Percentiles rank a stretch among this genome's conserved stretches.
Evolutionary conservation across 2,329 filamentous ascomycete species (phyloP).

Genomic region (Aschersonia sp.): DNA sequence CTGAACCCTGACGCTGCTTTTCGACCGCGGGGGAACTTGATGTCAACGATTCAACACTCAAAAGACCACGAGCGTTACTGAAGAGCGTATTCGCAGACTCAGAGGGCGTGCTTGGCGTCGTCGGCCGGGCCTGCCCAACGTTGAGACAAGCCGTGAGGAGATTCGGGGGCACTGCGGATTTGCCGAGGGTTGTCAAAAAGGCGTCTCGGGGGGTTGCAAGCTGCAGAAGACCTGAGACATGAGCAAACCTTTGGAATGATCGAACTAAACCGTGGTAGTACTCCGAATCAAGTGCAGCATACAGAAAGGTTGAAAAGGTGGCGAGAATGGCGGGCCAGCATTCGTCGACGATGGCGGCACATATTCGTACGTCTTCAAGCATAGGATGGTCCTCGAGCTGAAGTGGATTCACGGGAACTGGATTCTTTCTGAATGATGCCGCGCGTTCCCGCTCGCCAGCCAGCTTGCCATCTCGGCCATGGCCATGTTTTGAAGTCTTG

Average conservation of each 20-base stretch:
- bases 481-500: constrained; percentile 28
- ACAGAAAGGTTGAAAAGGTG: constrained; percentile 88
- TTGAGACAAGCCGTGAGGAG: constrained; percentile 47
- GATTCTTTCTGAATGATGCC: constrained; percentile 57
- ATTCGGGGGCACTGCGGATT: constrained; percentile 81
- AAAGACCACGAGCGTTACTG: constrained; percentile 53
- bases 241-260: constrained; percentile 87
- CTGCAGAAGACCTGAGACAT: constrained; percentile 80
- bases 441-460: constrained; percentile 38
- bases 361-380: constrained; percentile 55
- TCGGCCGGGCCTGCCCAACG: constrained; percentile 26
- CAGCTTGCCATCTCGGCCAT: constrained; percentile 21
- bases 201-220: constrained; percentile 81
- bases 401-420: constrained; percentile 73
- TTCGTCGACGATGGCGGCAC: constrained; percentile 69
- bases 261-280: constrained; percentile 88
- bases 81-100: constrained; percentile 45
- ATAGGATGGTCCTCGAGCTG: constrained; percentile 58
- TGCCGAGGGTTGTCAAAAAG: constrained; percentile 84
- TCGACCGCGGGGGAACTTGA: constrained; percentile 41
- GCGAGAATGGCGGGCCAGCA: constrained; percentile 95
- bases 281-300: constrained; percentile 79
- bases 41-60: constrained; percentile 59
- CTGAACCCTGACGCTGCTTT: constrained; percentile 41
- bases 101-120: constrained; percentile 26